Percentiles rank a stretch among this genome's conserved stretches.
Conservation (phyloP, 192 early-diverging fungal species). For the Hyaloraphidium curvatum region DNA sequence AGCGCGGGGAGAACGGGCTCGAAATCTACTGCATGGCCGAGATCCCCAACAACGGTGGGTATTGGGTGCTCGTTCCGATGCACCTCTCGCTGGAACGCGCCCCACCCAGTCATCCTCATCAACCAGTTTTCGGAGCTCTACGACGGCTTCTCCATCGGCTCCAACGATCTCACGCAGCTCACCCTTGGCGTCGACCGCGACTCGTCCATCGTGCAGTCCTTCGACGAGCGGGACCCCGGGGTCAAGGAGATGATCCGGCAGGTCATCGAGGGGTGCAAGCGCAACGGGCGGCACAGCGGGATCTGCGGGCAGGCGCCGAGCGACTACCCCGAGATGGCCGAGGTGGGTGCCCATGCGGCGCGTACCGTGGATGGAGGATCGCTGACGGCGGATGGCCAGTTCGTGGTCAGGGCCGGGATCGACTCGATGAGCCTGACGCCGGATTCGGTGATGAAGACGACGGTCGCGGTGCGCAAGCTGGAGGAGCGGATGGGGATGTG, state of each 20-base stretch:
- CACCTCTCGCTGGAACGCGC: too few species aligned
- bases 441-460: not conserved
- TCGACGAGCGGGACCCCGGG: slow-evolving; percentile 9
- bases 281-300: slow-evolving; percentile 1
- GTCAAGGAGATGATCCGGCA: slow-evolving; percentile 4
- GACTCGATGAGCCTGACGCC: not conserved
- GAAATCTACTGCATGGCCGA: slow-evolving; percentile 12
- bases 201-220: too few species aligned
- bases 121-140: slow-evolving; percentile 11
- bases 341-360: too few species aligned
- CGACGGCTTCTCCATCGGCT: slow-evolving; percentile 12
- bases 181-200: slow-evolving; percentile 9
- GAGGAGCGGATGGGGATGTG: slow-evolving; percentile 2
- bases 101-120: slow-evolving; percentile 5
- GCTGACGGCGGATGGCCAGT: too few species aligned
- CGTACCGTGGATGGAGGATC: too few species aligned
- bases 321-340: not conserved
- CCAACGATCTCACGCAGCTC: slow-evolving; percentile 11
- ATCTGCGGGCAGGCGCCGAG: not conserved
- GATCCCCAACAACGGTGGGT: slow-evolving; percentile 11
- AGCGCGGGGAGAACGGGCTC: slow-evolving; percentile 6
- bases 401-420: not conserved
- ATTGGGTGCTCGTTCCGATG: too few species aligned
- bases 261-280: not conserved
- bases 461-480: not conserved